Base-by-base conservation (phyloP, 208 protist species). In the Acanthamoeba castellanii region DNA sequence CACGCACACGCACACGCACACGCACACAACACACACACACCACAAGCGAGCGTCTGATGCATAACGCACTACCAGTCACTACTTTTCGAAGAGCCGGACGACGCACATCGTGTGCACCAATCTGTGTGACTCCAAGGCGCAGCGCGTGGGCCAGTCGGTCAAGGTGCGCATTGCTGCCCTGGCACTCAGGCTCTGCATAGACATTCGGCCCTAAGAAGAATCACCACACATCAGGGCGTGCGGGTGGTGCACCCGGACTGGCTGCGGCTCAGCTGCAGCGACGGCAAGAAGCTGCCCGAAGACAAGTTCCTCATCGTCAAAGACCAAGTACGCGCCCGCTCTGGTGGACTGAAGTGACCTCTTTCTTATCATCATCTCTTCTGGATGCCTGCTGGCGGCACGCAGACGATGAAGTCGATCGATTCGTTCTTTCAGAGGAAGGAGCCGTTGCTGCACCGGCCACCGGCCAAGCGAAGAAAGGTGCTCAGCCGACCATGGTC, bases 51-150 rank as follows among this genome's bases (percentile, higher is more conserved):
- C 42, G 2, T 47, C 42, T 47, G 37, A 42, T 42, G 37, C 37
- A 42, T 3, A 47, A 47, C 5, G 42, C 42, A 47, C 42, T 78
- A 55, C 25, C 68, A 94, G 91, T 64, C 91, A 94, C 30, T 94
- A 94, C 91, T 94, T 94, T 14, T 87, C 70, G 2, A 94, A 94
- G 47, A 47, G n/a, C 5, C 45, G 32, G 4, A 94, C 91, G 27
- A 94, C 91, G 32, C 91, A 94, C 55, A 70, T 94, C 50, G 72
- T 94, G n/a, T 94, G 91, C 32, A 94, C 91, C 30, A 94, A 94
- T 25, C 68, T 94, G 0, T 94, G 52, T 32, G 32, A n/a, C 30
- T 72, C 52, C 91, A 94, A 94, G 30, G n/a, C 47, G 30, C 64
- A 61, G 74, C 45, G 72, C 16, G 52, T 94, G 3, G 55, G 55